Percentiles rank a stretch among this genome's conserved stretches.
Conservation (phyloP, 176 grass and related monocot genomes). For the Eragrostis curvula region DNA sequence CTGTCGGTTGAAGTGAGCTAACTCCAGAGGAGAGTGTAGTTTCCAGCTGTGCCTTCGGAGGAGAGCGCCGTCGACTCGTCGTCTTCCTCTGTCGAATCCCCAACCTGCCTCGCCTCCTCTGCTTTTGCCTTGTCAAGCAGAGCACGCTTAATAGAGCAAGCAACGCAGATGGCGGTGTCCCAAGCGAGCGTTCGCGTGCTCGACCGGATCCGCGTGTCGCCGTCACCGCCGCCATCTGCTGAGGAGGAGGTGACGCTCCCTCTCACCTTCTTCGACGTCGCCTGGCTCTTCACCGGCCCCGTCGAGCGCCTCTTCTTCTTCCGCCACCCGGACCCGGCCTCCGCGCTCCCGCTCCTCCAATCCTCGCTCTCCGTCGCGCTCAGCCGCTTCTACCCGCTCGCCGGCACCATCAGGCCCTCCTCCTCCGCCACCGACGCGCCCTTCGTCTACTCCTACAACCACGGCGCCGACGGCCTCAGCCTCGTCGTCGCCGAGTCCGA, state of each 20-base stretch:
- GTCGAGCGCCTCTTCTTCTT: slow-evolving; percentile 75
- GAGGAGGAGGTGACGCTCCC: slow-evolving; percentile 3
- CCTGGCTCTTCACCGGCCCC: slow-evolving; percentile 54
- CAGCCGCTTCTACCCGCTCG: slow-evolving; percentile 56
- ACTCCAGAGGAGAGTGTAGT: too few species aligned
- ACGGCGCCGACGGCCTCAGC: slow-evolving; percentile 32
- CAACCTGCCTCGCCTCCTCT: too few species aligned
- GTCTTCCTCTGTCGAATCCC: too few species aligned
- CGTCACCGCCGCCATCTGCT: neutral
- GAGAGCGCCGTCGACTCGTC: too few species aligned
- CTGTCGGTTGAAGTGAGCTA: too few species aligned
- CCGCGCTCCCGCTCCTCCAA: slow-evolving; percentile 48
- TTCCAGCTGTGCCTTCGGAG: too few species aligned
- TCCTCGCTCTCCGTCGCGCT: slow-evolving; percentile 58
- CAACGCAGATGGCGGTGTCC: slow-evolving; percentile 3
- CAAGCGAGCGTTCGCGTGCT: slow-evolving; percentile 24
- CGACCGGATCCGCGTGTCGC: slow-evolving; percentile 34
- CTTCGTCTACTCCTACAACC: slow-evolving; percentile 31
- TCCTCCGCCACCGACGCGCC: neutral
- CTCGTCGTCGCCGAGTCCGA: slow-evolving; percentile 38
- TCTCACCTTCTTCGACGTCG: slow-evolving; percentile 59
- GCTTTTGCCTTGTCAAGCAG: too few species aligned
- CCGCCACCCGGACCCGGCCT: slow-evolving; percentile 27
- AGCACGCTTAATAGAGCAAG: neutral
- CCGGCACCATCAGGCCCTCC: slow-evolving; percentile 20